Base-by-base conservation (phyloP, 345 rosid genomes). In the Aegle marmelos region DNA sequence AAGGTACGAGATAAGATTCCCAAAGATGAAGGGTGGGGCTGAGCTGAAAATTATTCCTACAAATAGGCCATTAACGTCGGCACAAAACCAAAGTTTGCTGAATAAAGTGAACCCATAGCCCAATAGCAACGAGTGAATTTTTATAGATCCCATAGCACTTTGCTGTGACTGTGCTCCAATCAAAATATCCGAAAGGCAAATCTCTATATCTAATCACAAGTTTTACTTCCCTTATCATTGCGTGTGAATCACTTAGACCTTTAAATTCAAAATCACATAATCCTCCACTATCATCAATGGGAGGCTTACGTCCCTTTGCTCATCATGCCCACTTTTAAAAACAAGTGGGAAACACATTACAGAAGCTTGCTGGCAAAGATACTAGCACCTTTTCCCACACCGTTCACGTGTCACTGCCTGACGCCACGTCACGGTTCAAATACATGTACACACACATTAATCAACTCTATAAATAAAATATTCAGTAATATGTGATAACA, bases 331-430 rank as follows among this genome's bases (percentile, higher is more conserved):
- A 72, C 75, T 57, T 13, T n/a, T 28, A 63, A 72, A 11, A n/a
- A 45, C 48, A 33, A 72, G 48, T 33, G 75, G 48, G 22, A 41
- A 68, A 68, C 71, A 30, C 13, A 5, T 30, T 13, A 34, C 27
- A 65, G 56, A 36, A 71, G 8, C 4, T 8, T 75, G 71, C 50
- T 19, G 61, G 33, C 60, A n/a, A 50, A 74, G 78, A 39, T 21
- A 25, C 34, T 28, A 13, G 9, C 78, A 53, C 9, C 57, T 9
- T 37, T 25, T 64, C 24, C 16, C 71, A 37, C 34, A 31, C 79
- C 83, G 39, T 10, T 36, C 82, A 80, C 79, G 11, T 76, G 61
- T 62, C 71, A 13, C 34, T 28, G 17, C 24, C 63, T 30, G 30
- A 17, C 10, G 31, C 16, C 33, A 3, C 24, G 7, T 13, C 34